phyloP scores from a whole-genome alignment of 2,329 filamentous ascomycete genomes.

The Cladosporium sp. region DNA sequence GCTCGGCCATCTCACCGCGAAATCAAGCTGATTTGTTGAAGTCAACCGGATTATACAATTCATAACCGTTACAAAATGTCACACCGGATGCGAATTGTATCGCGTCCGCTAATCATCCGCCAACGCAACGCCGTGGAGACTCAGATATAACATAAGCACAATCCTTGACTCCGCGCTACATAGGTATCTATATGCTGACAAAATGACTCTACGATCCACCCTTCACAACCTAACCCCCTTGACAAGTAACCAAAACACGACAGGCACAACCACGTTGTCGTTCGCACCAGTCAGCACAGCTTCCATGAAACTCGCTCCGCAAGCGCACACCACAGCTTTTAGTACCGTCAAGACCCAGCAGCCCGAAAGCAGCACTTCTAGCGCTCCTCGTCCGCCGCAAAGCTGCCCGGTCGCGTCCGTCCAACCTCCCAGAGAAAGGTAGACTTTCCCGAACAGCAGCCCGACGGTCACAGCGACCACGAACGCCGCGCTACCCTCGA shows the following conservation, averaged over 20 bases:
- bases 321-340: constrained; percentile 67
- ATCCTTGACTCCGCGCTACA: no score
- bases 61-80: no score
- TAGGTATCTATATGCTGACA: no score
- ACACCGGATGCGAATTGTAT: no score
- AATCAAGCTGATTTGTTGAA: neutral
- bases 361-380: neutral
- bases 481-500: constrained; percentile 82
- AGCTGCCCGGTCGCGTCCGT: constrained; percentile 21
- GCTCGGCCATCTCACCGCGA: neutral
- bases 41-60: no score
- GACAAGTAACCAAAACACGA: constrained; percentile 87
- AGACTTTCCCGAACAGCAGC: constrained; percentile 61
- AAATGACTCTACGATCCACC: neutral
- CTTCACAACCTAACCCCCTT: constrained; percentile 58
- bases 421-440: constrained; percentile 74
- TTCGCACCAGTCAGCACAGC: constrained; percentile 94
- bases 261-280: constrained; percentile 94
- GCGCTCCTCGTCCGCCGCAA: neutral
- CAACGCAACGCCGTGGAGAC: no score
- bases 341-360: constrained; percentile 29
- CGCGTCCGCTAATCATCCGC: no score
- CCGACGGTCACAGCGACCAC: constrained; percentile 70
- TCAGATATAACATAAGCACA: no score
- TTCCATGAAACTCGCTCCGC: constrained; percentile 82